Base-by-base conservation (phyloP, 805 yeast genomes). In the Trichomonascus vanleenenianus region DNA sequence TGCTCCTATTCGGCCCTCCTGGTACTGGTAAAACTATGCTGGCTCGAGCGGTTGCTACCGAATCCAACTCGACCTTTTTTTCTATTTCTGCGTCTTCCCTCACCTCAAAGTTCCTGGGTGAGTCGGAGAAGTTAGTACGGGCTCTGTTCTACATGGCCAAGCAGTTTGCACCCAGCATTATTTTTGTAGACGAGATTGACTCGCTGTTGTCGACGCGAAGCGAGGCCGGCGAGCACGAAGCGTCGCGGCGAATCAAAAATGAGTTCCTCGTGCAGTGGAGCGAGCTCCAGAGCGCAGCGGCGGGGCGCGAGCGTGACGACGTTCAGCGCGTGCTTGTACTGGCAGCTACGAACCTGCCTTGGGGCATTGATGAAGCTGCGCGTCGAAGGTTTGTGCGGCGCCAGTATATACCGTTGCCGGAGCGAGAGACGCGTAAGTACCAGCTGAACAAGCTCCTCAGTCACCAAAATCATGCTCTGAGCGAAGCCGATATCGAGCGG, bases 21-120 rank as follows among this genome's bases (percentile, higher is more conserved):
- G 98, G 98, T n/a, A 91, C 97, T 0, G 97, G 97, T 46, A 91
- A 93, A 60, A 89, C 97, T 1, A 89, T 91, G 97, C 74, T 91
- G 54, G 97, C 97, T 0, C 73, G 96, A 52, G 96, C 97, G 0
- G 97, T 93, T 2, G 97, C 97, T 2, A 85, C 94, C 2, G 97
- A 93, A 67, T 83, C 96, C 6, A 81, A 83, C 49, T 86, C 96
- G 0, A 89, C 96, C 0, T 91, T 91, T 60, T 91, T 91, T 63
- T 79, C 93, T 19, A 88, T 91, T 30, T 82, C 91, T 53, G 94
- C 96, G 2, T 85, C 96, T 0, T 83, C 94, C 3, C 71, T 91
- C 50, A 84, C 96, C 2, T 87, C 96, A 14, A 79, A 79, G 56
- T 79, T 49, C 48, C 69, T 89, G 48, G 97, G 97, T 44, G 97